Evolutionary conservation across 1,284 basidiomycete species (phyloP).

Genomic region (Porogramme epimiltina): DNA sequence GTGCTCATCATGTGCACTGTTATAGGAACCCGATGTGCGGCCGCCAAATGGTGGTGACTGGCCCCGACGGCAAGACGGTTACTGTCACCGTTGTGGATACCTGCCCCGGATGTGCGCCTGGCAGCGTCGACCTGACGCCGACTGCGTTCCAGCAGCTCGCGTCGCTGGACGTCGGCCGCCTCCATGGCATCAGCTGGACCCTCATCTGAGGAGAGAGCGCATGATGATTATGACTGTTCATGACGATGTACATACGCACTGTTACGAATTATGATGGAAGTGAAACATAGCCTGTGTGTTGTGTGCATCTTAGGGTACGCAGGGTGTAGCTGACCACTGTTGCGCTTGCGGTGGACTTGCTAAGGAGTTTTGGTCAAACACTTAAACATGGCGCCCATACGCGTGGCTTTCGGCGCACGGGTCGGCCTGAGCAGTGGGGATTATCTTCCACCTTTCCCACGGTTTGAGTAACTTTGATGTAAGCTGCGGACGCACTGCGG

Average conservation of each 20-base stretch:
- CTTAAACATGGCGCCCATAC: too few species aligned
- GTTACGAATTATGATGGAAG: conserved; percentile 13
- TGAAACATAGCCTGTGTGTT: background rate
- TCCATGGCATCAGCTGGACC: conserved; percentile 22
- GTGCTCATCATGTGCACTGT: background rate
- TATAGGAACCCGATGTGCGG: conserved; percentile 38
- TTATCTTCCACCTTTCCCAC: too few species aligned
- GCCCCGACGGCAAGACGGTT: background rate
- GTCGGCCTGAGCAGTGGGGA: too few species aligned
- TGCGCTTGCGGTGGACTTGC: too few species aligned
- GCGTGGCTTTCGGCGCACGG: too few species aligned
- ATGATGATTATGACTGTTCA: conserved; percentile 9
- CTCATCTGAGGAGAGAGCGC: conserved; percentile 8
- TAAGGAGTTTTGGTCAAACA: too few species aligned
- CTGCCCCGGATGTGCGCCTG: conserved; percentile 24
- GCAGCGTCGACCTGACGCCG: conserved; percentile 8
- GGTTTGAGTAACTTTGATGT: too few species aligned
- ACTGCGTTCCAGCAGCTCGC: conserved; percentile 6
- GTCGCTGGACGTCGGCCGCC: background rate
- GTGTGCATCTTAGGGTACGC: background rate
- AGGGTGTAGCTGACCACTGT: too few species aligned
- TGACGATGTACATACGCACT: conserved; percentile 13
- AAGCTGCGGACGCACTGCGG: too few species aligned
- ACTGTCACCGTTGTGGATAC: conserved; percentile 22
- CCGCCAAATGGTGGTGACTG: conserved; percentile 30